A percentile compares a stretch with the other conserved stretches of the same genome.
Conservation (phyloP, 2,329 filamentous ascomycete species). For the Sordariomycetes sp. region DNA sequence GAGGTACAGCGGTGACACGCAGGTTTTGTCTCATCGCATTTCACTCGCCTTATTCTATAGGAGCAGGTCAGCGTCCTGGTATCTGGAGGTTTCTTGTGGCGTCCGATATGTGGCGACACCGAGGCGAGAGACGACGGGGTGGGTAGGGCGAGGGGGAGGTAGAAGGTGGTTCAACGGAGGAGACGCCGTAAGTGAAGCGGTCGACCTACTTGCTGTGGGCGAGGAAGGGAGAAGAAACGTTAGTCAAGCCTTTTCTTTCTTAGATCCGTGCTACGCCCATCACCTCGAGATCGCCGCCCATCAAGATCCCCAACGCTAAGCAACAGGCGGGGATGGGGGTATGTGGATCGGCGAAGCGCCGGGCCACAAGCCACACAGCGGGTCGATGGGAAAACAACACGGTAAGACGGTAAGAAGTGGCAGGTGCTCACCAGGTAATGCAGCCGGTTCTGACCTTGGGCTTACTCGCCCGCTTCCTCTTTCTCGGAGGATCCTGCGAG, state of each 20-base stretch:
- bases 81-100: not conserved
- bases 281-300: not conserved
- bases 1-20: constrained; percentile 21
- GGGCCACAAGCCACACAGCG: too few species aligned
- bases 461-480: constrained; percentile 21
- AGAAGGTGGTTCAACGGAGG: not conserved
- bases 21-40: constrained; percentile 23
- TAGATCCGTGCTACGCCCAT: not conserved
- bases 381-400: not conserved
- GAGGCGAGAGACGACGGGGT: not conserved
- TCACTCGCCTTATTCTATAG: constrained; percentile 21
- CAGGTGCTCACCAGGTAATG: constrained; percentile 22
- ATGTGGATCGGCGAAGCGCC: not conserved
- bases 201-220: constrained; percentile 16
- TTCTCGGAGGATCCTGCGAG: not conserved
- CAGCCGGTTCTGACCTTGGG: constrained; percentile 27
- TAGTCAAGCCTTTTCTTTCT: not conserved
- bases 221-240: not conserved
- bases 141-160: not conserved
- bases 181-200: not conserved
- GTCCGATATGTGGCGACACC: not conserved
- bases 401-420: not conserved
- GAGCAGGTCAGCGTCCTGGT: not conserved
- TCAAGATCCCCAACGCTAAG: not conserved
- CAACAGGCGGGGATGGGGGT: not conserved